Evolutionary conservation across 331 rosid species (phyloP).

Genomic region (Quercus lobata): DNA sequence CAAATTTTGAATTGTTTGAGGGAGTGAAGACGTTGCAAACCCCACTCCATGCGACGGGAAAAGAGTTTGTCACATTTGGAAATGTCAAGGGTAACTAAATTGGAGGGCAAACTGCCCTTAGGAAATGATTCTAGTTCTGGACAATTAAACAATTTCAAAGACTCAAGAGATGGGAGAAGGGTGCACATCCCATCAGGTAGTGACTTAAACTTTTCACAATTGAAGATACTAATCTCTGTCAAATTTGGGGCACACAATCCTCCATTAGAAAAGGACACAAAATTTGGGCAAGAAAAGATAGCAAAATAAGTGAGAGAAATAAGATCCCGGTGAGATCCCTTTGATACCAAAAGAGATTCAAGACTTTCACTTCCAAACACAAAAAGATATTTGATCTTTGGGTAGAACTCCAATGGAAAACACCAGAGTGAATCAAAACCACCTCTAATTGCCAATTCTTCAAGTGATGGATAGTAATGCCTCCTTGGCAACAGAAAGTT

Average conservation of each 20-base stretch:
- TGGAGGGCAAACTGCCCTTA: background rate
- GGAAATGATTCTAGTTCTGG: background rate
- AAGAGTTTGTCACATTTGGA: background rate
- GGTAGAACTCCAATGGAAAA: too few relatives aligned
- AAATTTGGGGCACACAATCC: background rate
- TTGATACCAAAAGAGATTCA: too few relatives aligned
- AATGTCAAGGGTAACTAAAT: background rate
- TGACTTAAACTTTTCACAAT: background rate
- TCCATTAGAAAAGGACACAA: background rate
- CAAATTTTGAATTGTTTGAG: background rate
- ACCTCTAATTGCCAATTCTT: fast-evolving
- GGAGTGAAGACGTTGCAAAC: background rate
- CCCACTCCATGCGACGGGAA: background rate
- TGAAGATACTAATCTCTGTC: fast-evolving
- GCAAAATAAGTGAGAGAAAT: background rate
- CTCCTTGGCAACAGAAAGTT: too few relatives aligned
- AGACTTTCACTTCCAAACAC: too few relatives aligned
- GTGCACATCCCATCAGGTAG: background rate
- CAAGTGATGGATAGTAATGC: too few relatives aligned
- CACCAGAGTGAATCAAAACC: too few relatives aligned
- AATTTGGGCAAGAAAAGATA: background rate
- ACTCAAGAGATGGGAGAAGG: conserved; percentile 1
- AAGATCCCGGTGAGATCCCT: background rate
- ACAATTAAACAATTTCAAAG: background rate
- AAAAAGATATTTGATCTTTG: too few relatives aligned